A percentile compares a stretch with the other conserved stretches of the same genome.
Evolutionary conservation across 257 asterid species (phyloP).

Genomic region (Avicennia marina): DNA sequence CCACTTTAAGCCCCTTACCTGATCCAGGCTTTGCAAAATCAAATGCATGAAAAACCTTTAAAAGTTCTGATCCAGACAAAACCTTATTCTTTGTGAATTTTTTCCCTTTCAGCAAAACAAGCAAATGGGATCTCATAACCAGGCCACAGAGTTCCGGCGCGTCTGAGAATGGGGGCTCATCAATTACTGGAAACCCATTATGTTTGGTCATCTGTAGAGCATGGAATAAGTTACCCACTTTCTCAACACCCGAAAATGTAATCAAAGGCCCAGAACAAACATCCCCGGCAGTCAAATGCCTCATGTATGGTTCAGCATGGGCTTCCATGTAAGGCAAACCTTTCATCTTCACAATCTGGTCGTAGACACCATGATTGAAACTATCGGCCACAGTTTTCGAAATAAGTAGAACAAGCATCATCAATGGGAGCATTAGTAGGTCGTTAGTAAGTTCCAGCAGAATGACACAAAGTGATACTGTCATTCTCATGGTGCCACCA

Average conservation of each 20-base stretch:
- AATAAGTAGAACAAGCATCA: conserved; percentile 89
- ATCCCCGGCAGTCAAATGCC: conserved; percentile 73
- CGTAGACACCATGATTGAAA: conserved; percentile 85
- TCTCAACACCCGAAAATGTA: conserved; percentile 68
- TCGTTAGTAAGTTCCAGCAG: conserved; percentile 85
- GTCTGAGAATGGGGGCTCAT: conserved; percentile 80
- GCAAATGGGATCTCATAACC: conserved; percentile 80
- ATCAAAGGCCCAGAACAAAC: conserved; percentile 92
- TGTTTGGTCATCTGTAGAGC: conserved; percentile 59
- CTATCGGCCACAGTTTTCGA: conserved; percentile 89
- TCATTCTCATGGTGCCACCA: conserved; percentile 99
- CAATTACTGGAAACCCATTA: conserved; percentile 87
- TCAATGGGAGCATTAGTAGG: conserved; percentile 82
- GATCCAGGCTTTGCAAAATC: conserved; percentile 92
- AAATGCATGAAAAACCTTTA: conserved; percentile 50
- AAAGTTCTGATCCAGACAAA: conserved; percentile 39
- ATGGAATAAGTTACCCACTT: conserved; percentile 65
- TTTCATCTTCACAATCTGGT: conserved; percentile 89
- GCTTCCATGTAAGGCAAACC: conserved; percentile 94
- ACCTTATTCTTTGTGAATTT: conserved; percentile 50
- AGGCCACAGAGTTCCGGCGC: conserved; percentile 82
- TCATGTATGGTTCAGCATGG: conserved; percentile 94
- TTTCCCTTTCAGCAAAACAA: conserved; percentile 62
- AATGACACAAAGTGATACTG: conserved; percentile 90
- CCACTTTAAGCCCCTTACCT: conserved; percentile 85